Percentiles rank a stretch among this genome's conserved stretches.
These are phyloP conservation scores for Zelopaecilomyces penicillatus DNA, from an alignment of 2,329 filamentous ascomycete genomes.

Conservation along the genomic window DNA sequence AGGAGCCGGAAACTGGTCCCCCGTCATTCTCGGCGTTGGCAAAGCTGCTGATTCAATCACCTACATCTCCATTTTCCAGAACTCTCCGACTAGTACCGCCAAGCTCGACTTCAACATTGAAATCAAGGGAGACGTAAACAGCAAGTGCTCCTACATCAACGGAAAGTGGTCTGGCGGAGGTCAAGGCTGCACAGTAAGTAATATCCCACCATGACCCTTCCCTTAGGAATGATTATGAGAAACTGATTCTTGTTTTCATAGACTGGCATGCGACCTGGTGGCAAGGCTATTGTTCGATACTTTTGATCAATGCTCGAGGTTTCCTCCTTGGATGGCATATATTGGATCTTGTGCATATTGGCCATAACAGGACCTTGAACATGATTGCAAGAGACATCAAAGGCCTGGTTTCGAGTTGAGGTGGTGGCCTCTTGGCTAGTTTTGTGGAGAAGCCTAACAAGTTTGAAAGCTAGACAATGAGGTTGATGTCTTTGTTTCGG, in stretches of 20 bases:
- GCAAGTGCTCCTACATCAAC: constrained; percentile 55
- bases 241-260: constrained; percentile 18
- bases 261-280: constrained; percentile 35
- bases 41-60: constrained; percentile 55
- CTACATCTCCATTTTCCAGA: constrained; percentile 79
- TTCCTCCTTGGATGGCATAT: no score
- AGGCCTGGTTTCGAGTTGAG: no score
- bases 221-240: neutral
- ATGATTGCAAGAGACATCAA: no score
- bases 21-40: constrained; percentile 77
- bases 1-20: constrained; percentile 74
- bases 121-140: constrained; percentile 56
- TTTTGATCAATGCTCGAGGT: constrained; percentile 28
- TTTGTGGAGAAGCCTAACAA: no score
- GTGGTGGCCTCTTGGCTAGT: no score
- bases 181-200: constrained; percentile 74
- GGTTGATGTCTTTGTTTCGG: no score
- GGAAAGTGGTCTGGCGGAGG: constrained; percentile 51
- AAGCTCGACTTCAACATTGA: constrained; percentile 71
- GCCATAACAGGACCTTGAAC: no score
- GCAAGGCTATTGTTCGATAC: constrained; percentile 36
- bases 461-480: no score
- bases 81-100: constrained; percentile 63
- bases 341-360: no score
- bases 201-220: neutral